Percentiles rank a stretch among this genome's conserved stretches.
phyloP scores from a whole-genome alignment of 2,329 filamentous ascomycete genomes.

The Elsinoe necatrix region DNA sequence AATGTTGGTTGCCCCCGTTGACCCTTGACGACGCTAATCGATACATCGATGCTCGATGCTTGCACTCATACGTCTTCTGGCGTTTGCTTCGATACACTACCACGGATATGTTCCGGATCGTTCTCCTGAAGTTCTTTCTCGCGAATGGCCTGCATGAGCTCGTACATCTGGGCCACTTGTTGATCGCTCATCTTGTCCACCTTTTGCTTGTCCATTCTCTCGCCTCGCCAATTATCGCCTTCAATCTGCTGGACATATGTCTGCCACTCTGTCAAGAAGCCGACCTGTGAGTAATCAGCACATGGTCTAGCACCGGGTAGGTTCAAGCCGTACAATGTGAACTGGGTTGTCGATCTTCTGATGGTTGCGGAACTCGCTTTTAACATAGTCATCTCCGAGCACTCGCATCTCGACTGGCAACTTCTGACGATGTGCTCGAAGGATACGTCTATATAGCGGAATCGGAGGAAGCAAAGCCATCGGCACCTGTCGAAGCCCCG shows the following conservation, averaged over 20 bases:
- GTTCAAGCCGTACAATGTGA: slow-evolving; percentile 59
- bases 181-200: slow-evolving; percentile 94
- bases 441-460: slow-evolving; percentile 75
- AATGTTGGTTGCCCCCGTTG: too few species aligned
- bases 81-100: background rate
- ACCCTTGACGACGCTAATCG: too few species aligned
- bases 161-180: slow-evolving; percentile 87
- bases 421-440: slow-evolving; percentile 76
- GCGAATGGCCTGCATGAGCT: slow-evolving; percentile 77
- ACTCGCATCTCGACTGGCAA: slow-evolving; percentile 66
- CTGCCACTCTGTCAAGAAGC: slow-evolving; percentile 95
- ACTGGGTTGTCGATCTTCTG: slow-evolving; percentile 77
- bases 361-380: slow-evolving; percentile 83
- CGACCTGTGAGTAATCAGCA: slow-evolving; percentile 52
- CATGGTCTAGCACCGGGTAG: too few species aligned
- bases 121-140: slow-evolving; percentile 43
- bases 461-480: slow-evolving; percentile 77
- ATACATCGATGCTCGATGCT: too few species aligned
- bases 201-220: slow-evolving; percentile 73
- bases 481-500: slow-evolving; percentile 37
- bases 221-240: slow-evolving; percentile 74
- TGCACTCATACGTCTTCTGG: background rate
- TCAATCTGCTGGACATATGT: slow-evolving; percentile 87
- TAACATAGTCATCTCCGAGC: slow-evolving; percentile 87
- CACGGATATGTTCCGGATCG: slow-evolving; percentile 32